Evolutionary conservation across 2,329 filamentous ascomycete species (phyloP).

Genomic region (Cladorrhinum sp.): DNA sequence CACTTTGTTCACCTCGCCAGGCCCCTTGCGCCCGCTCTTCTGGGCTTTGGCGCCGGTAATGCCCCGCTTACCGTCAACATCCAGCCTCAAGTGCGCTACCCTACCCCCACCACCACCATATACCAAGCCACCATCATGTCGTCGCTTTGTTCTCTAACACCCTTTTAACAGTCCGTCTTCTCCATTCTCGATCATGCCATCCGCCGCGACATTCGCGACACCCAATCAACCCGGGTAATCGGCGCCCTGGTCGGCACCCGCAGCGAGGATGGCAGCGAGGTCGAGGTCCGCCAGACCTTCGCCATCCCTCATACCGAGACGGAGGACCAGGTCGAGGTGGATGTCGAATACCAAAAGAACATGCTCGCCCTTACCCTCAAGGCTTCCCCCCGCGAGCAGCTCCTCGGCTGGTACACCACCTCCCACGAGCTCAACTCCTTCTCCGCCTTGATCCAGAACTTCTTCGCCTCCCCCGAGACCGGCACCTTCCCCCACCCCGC

Average conservation of each 20-base stretch:
- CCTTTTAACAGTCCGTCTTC: constrained; percentile 56
- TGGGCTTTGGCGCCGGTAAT: constrained; percentile 79
- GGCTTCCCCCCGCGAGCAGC: constrained; percentile 86
- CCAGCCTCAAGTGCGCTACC: constrained; percentile 77
- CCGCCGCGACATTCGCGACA: constrained; percentile 70
- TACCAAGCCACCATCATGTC: background rate
- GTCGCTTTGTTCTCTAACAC: background rate
- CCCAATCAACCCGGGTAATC: constrained; percentile 92
- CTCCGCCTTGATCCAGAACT: constrained; percentile 98
- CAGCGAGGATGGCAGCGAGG: constrained; percentile 94
- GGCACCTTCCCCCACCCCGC: constrained; percentile 98
- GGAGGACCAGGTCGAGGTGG: constrained; percentile 97
- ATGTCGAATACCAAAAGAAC: constrained; percentile 99
- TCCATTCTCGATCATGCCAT: constrained; percentile 89
- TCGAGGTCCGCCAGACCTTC: constrained; percentile 94
- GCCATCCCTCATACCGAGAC: constrained; percentile 98
- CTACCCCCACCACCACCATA: constrained; percentile 6
- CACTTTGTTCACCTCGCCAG: constrained; percentile 93
- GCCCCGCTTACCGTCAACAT: constrained; percentile 91
- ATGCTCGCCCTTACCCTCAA: constrained; percentile 95
- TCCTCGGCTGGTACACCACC: constrained; percentile 98
- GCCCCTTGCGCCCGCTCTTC: constrained; percentile 77
- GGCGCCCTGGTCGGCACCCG: constrained; percentile 90
- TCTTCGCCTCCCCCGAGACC: constrained; percentile 95
- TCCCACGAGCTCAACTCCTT: constrained; percentile 97